Percentiles rank a stretch among this genome's conserved stretches.
Evolutionary conservation across 78 protist species (phyloP).

Genomic region (Paratrimastix pyriformis): DNA sequence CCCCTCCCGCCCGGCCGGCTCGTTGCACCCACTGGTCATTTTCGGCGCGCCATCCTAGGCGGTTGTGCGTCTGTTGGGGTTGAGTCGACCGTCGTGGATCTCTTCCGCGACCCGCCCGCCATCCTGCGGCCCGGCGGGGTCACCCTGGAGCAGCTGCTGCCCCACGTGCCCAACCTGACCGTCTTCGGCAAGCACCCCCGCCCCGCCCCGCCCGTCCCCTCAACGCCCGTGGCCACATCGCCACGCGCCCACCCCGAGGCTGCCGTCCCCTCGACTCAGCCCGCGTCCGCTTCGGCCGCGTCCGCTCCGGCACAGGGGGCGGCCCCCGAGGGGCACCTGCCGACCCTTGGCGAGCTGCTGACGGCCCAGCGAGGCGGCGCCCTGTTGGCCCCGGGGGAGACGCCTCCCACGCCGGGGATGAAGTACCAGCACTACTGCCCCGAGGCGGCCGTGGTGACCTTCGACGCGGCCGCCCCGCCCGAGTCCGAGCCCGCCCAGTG

Average conservation of each 20-base stretch:
- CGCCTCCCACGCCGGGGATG: constrained; percentile 34
- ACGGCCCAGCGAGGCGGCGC: no score
- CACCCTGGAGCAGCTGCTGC: constrained; percentile 19
- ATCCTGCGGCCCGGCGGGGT: constrained; percentile 39
- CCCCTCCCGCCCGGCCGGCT: no score
- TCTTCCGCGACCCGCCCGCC: constrained; percentile 6
- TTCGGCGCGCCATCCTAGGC: no score
- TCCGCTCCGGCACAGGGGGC: no score
- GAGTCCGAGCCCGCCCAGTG: no score
- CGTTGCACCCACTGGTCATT: neutral
- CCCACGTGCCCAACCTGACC: neutral
- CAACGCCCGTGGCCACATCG: neutral
- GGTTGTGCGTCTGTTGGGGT: constrained; percentile 23
- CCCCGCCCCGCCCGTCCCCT: neutral
- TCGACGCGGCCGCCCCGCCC: no score
- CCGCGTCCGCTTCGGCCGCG: no score
- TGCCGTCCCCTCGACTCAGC: neutral
- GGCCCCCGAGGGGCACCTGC: no score
- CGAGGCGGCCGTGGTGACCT: neutral
- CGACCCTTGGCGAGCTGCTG: no score
- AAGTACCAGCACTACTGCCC: constrained; percentile 32
- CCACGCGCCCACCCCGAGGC: neutral
- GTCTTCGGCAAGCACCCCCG: neutral
- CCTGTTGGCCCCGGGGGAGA: no score
- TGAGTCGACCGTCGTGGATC: constrained; percentile 39